Evolutionary conservation across 768 basidiomycete genomes (phyloP).

Genomic region (Tylopilus rubrobrunneus): DNA sequence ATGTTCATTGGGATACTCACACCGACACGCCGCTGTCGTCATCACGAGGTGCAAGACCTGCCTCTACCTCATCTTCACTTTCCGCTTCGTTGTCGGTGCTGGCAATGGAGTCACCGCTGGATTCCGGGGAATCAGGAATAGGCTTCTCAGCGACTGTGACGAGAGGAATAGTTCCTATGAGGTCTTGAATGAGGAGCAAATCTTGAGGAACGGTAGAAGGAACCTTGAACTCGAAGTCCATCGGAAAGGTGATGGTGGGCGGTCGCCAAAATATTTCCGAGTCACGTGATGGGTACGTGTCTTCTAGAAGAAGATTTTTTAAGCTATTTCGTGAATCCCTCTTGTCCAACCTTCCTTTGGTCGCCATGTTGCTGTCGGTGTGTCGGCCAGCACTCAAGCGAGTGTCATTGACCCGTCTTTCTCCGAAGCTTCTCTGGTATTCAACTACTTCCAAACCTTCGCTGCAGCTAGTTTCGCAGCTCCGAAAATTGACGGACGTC

Average conservation of each 20-base stretch:
- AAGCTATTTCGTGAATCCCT: too few species aligned
- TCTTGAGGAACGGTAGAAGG: slow-evolving; percentile 69
- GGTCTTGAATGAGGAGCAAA: slow-evolving; percentile 65
- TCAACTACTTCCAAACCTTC: slow-evolving; percentile 59
- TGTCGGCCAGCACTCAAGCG: slow-evolving; percentile 3
- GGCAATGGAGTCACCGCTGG: slow-evolving; percentile 45
- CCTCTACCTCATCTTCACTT: slow-evolving; percentile 74
- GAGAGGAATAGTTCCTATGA: slow-evolving; percentile 42
- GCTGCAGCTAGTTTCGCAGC: slow-evolving; percentile 76
- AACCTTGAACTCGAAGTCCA: slow-evolving; percentile 47
- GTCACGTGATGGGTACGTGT: slow-evolving; percentile 20
- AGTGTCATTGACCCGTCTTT: not conserved
- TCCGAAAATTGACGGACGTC: slow-evolving; percentile 77
- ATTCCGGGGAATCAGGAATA: slow-evolving; percentile 5
- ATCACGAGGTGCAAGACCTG: slow-evolving; percentile 46
- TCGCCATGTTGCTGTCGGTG: slow-evolving; percentile 14
- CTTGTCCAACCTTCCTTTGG: not conserved
- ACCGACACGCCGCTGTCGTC: slow-evolving; percentile 30
- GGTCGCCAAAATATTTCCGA: not conserved
- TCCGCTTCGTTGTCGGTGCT: slow-evolving; percentile 51
- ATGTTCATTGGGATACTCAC: slow-evolving; percentile 16
- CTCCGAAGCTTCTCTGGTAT: slow-evolving; percentile 33
- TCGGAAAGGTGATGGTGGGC: not conserved
- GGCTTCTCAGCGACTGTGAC: not conserved
- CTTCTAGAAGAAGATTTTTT: too few species aligned